Base-by-base conservation (phyloP, 1,139 yeast species). In the Pichia sp. region DNA sequence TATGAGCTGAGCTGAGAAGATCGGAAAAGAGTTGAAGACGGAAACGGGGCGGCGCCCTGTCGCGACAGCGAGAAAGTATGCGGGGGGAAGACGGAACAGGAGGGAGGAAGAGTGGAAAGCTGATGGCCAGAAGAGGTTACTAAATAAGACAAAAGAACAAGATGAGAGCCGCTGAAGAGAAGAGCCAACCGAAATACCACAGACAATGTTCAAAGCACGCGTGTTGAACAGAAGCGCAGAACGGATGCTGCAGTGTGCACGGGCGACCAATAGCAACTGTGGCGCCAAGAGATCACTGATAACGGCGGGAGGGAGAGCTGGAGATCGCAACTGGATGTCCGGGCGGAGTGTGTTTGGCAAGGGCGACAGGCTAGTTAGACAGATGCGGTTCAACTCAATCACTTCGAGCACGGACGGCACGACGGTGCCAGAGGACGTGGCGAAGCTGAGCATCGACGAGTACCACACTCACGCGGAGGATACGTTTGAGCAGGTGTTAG, bases 401-500 rank as follows among this genome's bases (percentile, higher is more conserved):
- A 53, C 66, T 1, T 53, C 67, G 8, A 62, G 69, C 50, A 82
- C 86, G 0, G 75, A 72, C 54, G 90, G 90, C 15, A 72, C 75
- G 42, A 66, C 67, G 8, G 70, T 85, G 16, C 84, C 82, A 19
- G 70, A 70, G 42, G 77, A 78, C 57, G 79, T 85, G 31, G 77
- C 75, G 57, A 61, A 72, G 1, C 56, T 86, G 36, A 66, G 80
- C 0, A 63, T 69, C 5, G 73, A 74, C 45, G 76, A 81, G 56
- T 90, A 85, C 70, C 87, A 85, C 64, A 67, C 69, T 29, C 66
- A 75, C 2, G 78, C 96, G 6, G 84, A 84, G 61, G 75, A 72
- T 32, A 84, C 89, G 54, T 71, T 90, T 57, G 96, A 90, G 61
- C 64, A 69, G 8, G 71, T 90, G 53, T 73, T 82, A n/a, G 88